phyloP scores from a whole-genome alignment of 441 rosid genomes.

The Arabidopsis lyrata region DNA sequence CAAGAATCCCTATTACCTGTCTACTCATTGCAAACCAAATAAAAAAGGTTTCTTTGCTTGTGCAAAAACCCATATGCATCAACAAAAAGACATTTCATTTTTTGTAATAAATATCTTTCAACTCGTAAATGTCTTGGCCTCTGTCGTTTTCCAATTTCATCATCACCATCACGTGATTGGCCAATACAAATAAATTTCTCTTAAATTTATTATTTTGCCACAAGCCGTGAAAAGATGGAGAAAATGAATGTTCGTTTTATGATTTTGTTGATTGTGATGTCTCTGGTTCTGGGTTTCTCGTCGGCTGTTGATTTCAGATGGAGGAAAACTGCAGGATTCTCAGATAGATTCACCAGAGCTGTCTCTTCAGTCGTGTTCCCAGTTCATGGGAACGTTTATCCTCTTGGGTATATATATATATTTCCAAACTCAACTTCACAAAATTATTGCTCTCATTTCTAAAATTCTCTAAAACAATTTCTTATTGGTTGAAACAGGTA shows the following conservation, averaged over 20 bases:
- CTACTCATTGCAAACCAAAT: conserved; percentile 35
- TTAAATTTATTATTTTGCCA: conserved; percentile 1
- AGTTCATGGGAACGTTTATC: conserved; percentile 79
- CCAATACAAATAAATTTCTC: conserved; percentile 16
- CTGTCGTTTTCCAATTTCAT: conserved; percentile 35
- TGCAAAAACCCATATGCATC: conserved; percentile 18
- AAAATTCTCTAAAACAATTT: not conserved
- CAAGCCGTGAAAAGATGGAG: conserved; percentile 45
- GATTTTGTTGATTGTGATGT: conserved; percentile 36
- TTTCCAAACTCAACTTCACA: conserved; percentile 15
- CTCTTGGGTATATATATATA: conserved; percentile 57
- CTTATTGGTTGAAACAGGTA: conserved; percentile 52
- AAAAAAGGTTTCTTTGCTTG: conserved; percentile 24
- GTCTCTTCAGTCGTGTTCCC: conserved; percentile 75
- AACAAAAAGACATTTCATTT: conserved; percentile 25
- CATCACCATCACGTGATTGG: conserved; percentile 45
- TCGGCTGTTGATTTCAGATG: conserved; percentile 50
- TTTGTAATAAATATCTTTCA: conserved; percentile 38
- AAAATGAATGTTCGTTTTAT: conserved; percentile 41
- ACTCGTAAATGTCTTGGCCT: conserved; percentile 35
- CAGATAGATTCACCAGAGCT: conserved; percentile 50
- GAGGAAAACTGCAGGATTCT: conserved; percentile 49
- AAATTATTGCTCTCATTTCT: conserved; percentile 18
- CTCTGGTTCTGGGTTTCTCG: conserved; percentile 48
- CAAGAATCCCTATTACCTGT: conserved; percentile 39